Base-by-base conservation (phyloP, 2,329 filamentous ascomycete species). In the Aureobasidium sp. region DNA sequence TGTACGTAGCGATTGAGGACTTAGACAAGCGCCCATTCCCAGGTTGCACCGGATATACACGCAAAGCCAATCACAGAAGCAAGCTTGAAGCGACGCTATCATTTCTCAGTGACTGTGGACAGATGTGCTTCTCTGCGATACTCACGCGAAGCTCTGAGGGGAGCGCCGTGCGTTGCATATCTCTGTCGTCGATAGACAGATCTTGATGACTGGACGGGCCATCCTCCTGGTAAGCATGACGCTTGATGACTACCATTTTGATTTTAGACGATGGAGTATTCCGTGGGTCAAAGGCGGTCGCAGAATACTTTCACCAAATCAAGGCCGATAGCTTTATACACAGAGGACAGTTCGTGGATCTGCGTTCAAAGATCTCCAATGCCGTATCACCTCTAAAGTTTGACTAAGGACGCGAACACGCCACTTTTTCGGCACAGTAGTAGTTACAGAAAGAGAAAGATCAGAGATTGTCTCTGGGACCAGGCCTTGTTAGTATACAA, bases 81-180 rank as follows among this genome's bases (percentile, higher is more conserved):
- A 61, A 68, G 69, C 40, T 68, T 62, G 56, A 71, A 70, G 47
- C 66, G 67, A 60, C 68, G 66, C 67, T 70, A 61, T 35, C 19
- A 7, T 3, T 45, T 19, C n/a, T 67, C 29, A 68, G 49, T 31
- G n/a, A 22, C 14, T 6, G 7, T 14, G 15, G 6, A 33, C n/a
- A 0, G 3, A 14, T 6, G 2, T 2, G 9, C 29, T 3, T 11
- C 8, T 24, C 17, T 14, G 31, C 7, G 24, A 15, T 62, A 37
- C 52, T 47, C 60, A 64, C 63, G n/a, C 61, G 59, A 58, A 64
- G 63, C 60, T 68, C 65, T 60, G 68, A 64, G 58, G 68, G 68
- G 62, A 70, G 71, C 11, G 69, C 70, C 61, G 71, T 60, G 8
- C 69, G 66, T 27, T 64, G 63, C 69, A 71, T 71, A 48, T 71